Evolutionary conservation across 495 filamentous ascomycete genomes (phyloP).

Genomic region (Annulohypoxylon stygium): DNA sequence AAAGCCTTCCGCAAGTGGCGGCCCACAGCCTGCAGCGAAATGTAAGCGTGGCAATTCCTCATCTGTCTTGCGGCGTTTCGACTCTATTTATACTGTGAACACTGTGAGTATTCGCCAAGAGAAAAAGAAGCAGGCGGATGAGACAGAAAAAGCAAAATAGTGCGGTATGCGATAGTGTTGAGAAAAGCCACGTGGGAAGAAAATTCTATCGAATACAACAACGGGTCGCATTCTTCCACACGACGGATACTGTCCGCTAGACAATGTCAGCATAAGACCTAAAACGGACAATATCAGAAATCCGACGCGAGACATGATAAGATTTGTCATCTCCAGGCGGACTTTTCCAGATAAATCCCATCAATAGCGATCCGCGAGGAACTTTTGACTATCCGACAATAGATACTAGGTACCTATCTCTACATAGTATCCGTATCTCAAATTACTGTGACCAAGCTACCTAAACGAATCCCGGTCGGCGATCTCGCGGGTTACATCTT

Average conservation of each 20-base stretch:
- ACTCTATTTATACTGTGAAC: slow-evolving; percentile 28
- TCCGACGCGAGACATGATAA: background rate
- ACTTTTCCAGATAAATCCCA: background rate
- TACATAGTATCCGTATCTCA: background rate
- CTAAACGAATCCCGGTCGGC: slow-evolving; percentile 29
- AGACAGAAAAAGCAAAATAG: background rate
- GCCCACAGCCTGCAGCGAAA: slow-evolving; percentile 1
- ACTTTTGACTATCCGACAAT: background rate
- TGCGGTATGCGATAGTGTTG: background rate
- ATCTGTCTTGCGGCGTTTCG: slow-evolving; percentile 1
- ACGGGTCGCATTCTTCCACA: background rate
- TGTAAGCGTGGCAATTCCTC: slow-evolving; percentile 32
- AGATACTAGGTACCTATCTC: background rate
- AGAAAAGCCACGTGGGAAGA: slow-evolving; percentile 15
- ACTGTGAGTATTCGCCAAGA: background rate
- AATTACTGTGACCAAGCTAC: slow-evolving; percentile 28
- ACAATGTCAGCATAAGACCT: background rate
- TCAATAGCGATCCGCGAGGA: background rate
- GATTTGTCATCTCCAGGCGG: background rate
- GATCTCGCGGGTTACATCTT: slow-evolving; percentile 26
- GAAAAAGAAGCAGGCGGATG: background rate
- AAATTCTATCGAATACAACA: slow-evolving; percentile 9
- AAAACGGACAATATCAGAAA: background rate
- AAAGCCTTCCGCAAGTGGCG: background rate
- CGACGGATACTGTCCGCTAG: background rate